Base-by-base conservation (phyloP, 257 asterid species). In the Gynochthodes officinalis region DNA sequence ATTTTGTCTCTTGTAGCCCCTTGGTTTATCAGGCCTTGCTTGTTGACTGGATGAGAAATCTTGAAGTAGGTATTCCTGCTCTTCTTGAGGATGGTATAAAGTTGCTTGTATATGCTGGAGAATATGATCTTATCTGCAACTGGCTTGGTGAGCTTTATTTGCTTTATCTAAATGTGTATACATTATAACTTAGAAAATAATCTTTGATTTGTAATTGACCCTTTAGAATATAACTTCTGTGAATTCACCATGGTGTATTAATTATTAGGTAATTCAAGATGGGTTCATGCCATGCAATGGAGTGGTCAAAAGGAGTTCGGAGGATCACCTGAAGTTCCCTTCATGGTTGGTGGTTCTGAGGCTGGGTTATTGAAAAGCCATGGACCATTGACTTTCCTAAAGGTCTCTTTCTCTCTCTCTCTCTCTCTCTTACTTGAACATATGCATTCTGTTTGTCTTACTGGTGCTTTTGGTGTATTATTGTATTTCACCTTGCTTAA, bases 231-330 rank as follows among this genome's bases (percentile, higher is more conserved):
- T 48, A 2, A 32, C 35, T 67, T 46, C 15, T 39, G 13, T 40
- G 4, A 5, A 0, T 19, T 13, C 35, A 50, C 14, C 54, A 13
- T 48, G 4, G 10, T 62, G 64, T 40, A 55, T n/a, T 57, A 23
- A 61, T 25, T n/a, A 49, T 67, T 50, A 93, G 98, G 98, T 79
- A 93, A 90, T 78, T 90, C 96, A 57, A 93, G 98, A 73, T 93
- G 98, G 98, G 98, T 93, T 70, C 95, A 90, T 62, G 90, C 95
- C 58, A 93, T 93, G 98, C 84, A 90, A 83, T 93, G 98, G 98
- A 82, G 84, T 74, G 97, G 98, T 63, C 87, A 88, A 79, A 82
- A 89, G 32, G 96, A 85, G 77, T 93, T 90, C 49, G 82, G 64
- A 60, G 82, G 85, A 58, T 81, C 96, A 63, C 32, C 89, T 64